Conservation (phyloP, 805 yeast genomes). For the Metschnikowia arizonensis region DNA sequence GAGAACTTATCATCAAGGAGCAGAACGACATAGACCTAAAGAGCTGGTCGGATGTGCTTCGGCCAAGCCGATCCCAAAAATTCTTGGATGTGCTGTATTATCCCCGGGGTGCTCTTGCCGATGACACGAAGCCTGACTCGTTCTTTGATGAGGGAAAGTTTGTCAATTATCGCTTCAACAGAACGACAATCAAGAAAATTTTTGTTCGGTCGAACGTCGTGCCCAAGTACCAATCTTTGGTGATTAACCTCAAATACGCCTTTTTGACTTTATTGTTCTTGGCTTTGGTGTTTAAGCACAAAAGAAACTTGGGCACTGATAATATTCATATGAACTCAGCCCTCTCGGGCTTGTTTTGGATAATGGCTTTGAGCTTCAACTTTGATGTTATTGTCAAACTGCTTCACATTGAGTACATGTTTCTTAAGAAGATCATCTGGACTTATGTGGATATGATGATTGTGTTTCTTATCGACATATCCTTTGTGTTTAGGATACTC, state of each 20-base stretch:
- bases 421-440: conserved; percentile 51
- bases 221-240: conserved; percentile 41
- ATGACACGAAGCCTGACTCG: conserved; percentile 4
- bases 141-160: conserved; percentile 18
- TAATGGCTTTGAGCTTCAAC: conserved; percentile 44
- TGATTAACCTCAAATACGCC: conserved; percentile 33
- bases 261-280: conserved; percentile 30
- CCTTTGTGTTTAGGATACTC: conserved; percentile 25
- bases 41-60: conserved; percentile 4
- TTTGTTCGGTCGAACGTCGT: conserved; percentile 31
- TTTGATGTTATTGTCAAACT: conserved; percentile 45
- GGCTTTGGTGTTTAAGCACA: conserved; percentile 26
- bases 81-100: neutral
- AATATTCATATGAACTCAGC: conserved; percentile 3
- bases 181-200: conserved; percentile 29
- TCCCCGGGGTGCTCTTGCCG: neutral
- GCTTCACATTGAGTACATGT: conserved; percentile 41
- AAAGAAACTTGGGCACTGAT: conserved; percentile 6
- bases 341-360: conserved; percentile 39
- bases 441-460: conserved; percentile 45
- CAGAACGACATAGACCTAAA: conserved; percentile 21
- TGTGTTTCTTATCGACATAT: conserved; percentile 34
- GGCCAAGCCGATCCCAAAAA: neutral
- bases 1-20: conserved; percentile 42
- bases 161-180: conserved; percentile 29